phyloP scores from a whole-genome alignment of 2,329 filamentous ascomycete species.

The Lachnellula subtilissima region DNA sequence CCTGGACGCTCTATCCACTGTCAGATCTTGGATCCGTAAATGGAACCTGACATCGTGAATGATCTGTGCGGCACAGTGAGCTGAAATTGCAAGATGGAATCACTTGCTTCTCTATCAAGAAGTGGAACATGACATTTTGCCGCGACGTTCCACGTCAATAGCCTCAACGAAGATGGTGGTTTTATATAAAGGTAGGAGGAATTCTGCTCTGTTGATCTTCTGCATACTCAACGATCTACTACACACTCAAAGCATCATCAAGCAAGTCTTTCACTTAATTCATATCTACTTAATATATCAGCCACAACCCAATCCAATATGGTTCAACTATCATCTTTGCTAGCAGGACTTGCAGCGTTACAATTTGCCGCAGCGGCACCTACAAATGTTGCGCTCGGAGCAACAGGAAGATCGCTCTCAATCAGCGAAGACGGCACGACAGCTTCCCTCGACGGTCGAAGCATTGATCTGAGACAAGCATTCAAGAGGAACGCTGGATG shows the following conservation, averaged over 20 bases:
- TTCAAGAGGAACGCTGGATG: background rate
- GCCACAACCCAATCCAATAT: background rate
- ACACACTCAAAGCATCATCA: background rate
- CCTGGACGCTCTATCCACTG: too few relatives aligned
- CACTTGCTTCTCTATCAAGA: too few relatives aligned
- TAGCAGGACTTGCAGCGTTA: constrained; percentile 1
- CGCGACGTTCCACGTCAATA: background rate
- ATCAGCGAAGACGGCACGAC: constrained; percentile 15
- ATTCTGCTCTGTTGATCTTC: background rate
- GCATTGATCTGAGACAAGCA: constrained; percentile 8
- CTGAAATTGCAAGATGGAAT: background rate
- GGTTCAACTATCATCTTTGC: constrained; percentile 1
- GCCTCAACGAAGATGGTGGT: background rate
- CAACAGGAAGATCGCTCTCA: constrained; percentile 8
- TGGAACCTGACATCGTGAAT: too few relatives aligned
- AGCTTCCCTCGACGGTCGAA: constrained; percentile 6
- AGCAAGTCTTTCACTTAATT: background rate
- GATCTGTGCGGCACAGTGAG: background rate
- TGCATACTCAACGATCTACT: background rate
- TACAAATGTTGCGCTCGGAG: constrained; percentile 7
- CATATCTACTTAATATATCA: background rate
- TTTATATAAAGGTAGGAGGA: background rate
- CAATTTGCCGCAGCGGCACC: constrained; percentile 2
- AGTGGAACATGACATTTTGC: too few relatives aligned
- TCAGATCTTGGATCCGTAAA: too few relatives aligned